These are phyloP conservation scores for Gnaphalium uliginosum DNA, from an alignment of 129 eudicot species.

Conservation along the genomic window DNA sequence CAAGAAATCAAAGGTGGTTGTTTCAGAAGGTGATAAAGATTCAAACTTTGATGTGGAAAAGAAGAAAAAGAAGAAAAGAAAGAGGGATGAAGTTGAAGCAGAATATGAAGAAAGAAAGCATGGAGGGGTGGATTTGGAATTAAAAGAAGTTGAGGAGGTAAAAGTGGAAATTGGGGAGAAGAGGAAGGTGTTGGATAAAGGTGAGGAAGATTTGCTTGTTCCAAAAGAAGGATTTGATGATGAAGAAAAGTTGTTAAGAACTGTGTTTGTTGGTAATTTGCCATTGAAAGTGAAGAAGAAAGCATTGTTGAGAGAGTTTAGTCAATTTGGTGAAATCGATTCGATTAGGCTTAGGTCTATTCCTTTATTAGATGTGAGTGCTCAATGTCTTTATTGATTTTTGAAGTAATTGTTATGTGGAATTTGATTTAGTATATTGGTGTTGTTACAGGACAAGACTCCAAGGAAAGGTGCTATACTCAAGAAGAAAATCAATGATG, in stretches of 20 bases:
- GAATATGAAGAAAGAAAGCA: constrained; percentile 71
- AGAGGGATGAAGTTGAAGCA: constrained; percentile 88
- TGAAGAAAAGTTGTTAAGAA: constrained; percentile 86
- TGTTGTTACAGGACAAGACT: constrained; percentile 60
- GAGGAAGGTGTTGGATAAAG: constrained; percentile 75
- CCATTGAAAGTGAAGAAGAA: constrained; percentile 92
- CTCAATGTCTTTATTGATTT: not conserved
- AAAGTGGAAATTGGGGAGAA: constrained; percentile 60
- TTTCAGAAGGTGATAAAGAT: constrained; percentile 9
- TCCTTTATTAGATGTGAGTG: constrained; percentile 78
- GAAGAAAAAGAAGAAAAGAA: constrained; percentile 78
- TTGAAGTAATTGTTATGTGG: not conserved
- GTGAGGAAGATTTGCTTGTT: constrained; percentile 60
- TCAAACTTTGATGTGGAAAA: constrained; percentile 25
- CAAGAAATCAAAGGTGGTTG: constrained; percentile 35
- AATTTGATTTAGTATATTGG: constrained; percentile 8
- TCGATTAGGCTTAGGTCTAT: constrained; percentile 89
- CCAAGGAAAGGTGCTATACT: constrained; percentile 93
- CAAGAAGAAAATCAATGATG: constrained; percentile 73
- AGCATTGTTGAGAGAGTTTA: constrained; percentile 69
- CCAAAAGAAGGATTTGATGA: constrained; percentile 95
- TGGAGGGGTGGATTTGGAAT: constrained; percentile 43
- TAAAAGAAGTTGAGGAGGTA: constrained; percentile 35
- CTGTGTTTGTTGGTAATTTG: constrained; percentile 94
- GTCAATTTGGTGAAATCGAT: constrained; percentile 80